These are phyloP conservation scores for Fusarium piperis DNA, from an alignment of 2,329 filamentous ascomycete genomes.

Conservation along the genomic window DNA sequence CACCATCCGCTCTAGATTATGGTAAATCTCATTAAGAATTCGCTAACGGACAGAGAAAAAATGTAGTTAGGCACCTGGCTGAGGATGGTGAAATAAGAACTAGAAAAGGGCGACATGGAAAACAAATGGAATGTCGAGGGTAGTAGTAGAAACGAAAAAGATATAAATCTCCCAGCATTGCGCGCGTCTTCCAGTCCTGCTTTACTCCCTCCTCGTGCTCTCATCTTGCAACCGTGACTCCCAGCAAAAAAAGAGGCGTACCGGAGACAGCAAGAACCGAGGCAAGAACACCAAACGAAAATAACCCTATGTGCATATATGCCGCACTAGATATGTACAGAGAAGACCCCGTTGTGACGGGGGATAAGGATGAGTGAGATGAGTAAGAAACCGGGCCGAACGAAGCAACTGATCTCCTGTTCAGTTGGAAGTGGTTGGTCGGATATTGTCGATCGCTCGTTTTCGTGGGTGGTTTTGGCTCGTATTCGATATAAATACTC, in stretches of 20 bases:
- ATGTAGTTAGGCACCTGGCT: neutral
- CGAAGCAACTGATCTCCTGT: constrained; percentile 9
- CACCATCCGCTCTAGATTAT: neutral
- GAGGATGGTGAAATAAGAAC: neutral
- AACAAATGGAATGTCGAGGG: constrained; percentile 15
- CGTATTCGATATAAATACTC: constrained; percentile 30
- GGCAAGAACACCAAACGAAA: constrained; percentile 31
- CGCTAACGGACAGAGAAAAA: constrained; percentile 1
- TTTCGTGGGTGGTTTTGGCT: constrained; percentile 6
- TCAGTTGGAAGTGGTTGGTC: neutral
- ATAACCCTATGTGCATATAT: constrained; percentile 42
- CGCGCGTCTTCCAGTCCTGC: constrained; percentile 10
- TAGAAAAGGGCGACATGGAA: constrained; percentile 11
- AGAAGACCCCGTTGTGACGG: constrained; percentile 15
- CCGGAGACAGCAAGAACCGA: constrained; percentile 13
- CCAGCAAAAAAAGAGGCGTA: neutral
- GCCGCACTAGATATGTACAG: constrained; percentile 43
- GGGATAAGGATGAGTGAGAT: neutral
- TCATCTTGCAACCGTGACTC: neutral
- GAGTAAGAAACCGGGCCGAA: constrained; percentile 15
- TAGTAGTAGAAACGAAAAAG: neutral
- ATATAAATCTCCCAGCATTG: constrained; percentile 4
- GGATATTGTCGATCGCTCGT: constrained; percentile 7
- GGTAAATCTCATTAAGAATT: constrained; percentile 18
- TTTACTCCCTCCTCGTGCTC: constrained; percentile 17